Evolutionary conservation across 495 filamentous ascomycete genomes (phyloP).

Genomic region (Hypoxylon lenormandii): DNA sequence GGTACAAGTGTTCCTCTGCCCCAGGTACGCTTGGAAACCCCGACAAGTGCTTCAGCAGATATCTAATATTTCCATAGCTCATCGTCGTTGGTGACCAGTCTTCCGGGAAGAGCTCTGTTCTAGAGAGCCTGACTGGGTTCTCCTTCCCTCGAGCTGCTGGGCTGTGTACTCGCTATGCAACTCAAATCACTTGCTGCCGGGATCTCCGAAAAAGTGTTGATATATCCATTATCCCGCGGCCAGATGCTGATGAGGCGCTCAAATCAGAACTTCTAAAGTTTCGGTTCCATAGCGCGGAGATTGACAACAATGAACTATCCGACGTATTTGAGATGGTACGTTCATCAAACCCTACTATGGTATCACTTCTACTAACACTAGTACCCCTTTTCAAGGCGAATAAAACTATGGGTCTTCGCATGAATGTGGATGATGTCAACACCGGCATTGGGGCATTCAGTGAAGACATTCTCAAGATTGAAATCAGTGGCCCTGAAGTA

Average conservation of each 20-base stretch:
- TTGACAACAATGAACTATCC: not conserved
- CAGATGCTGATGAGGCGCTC: constrained; percentile 15
- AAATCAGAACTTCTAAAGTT: constrained; percentile 9
- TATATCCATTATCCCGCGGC: constrained; percentile 11
- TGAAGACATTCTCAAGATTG: constrained; percentile 65
- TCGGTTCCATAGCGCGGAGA: constrained; percentile 1
- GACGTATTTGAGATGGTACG: not conserved
- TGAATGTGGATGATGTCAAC: not conserved
- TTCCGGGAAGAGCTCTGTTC: constrained; percentile 64
- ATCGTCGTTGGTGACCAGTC: constrained; percentile 64
- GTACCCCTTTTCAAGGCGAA: constrained; percentile 3
- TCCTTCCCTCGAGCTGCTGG: constrained; percentile 62
- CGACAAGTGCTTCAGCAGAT: not conserved
- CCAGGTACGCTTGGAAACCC: constrained; percentile 33
- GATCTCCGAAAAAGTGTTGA: constrained; percentile 26
- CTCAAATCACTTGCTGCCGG: constrained; percentile 67
- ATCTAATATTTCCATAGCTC: constrained; percentile 41
- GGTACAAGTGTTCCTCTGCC: constrained; percentile 52
- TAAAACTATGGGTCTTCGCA: constrained; percentile 16
- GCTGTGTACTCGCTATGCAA: constrained; percentile 69
- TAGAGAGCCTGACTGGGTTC: constrained; percentile 64
- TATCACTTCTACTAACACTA: not conserved
- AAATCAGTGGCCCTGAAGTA: constrained; percentile 63
- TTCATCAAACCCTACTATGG: not conserved
- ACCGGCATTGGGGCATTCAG: constrained; percentile 56